A percentile compares a stretch with the other conserved stretches of the same genome.
Evolutionary conservation across 768 basidiomycete genomes (phyloP).

Genomic region (Auricularia heimuer): DNA sequence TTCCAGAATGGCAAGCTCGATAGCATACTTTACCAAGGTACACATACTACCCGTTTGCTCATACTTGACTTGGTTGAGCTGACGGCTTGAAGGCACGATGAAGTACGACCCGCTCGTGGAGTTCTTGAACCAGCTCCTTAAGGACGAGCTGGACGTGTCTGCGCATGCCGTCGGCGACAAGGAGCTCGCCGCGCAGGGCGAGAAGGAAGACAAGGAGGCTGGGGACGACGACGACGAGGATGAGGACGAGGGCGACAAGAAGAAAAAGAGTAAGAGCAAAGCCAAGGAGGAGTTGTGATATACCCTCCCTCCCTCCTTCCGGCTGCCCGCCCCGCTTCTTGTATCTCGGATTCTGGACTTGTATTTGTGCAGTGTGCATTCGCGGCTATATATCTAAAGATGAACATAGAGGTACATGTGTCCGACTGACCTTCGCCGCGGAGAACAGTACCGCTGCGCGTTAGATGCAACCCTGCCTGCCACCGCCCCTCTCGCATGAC

Average conservation of each 20-base stretch:
- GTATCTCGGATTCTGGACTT: too few relatives aligned
- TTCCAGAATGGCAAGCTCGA: slow-evolving; percentile 53
- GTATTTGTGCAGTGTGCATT: too few relatives aligned
- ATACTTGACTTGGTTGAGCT: not conserved
- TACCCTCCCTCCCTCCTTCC: not conserved
- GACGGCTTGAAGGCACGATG: slow-evolving; percentile 38
- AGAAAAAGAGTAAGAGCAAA: slow-evolving; percentile 14
- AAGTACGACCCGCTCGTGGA: slow-evolving; percentile 69
- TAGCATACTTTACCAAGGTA: slow-evolving; percentile 61
- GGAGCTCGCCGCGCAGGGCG: slow-evolving; percentile 9
- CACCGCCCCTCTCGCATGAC: too few relatives aligned
- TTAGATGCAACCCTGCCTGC: too few relatives aligned
- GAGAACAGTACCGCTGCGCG: too few relatives aligned
- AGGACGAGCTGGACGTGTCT: slow-evolving; percentile 54
- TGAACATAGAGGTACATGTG: too few relatives aligned
- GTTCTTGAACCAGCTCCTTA: slow-evolving; percentile 62
- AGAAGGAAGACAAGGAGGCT: slow-evolving; percentile 15
- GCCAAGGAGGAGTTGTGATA: slow-evolving; percentile 13
- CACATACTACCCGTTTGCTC: slow-evolving; percentile 6
- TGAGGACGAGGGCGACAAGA: slow-evolving; percentile 12
- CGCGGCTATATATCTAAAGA: too few relatives aligned
- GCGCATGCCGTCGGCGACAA: slow-evolving; percentile 31
- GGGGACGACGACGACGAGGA: slow-evolving; percentile 19
- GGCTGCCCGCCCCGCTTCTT: too few relatives aligned
- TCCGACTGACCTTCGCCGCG: too few relatives aligned